Evolutionary conservation across 257 asterid species (phyloP).

Genomic region (Scutellaria galericulata): DNA sequence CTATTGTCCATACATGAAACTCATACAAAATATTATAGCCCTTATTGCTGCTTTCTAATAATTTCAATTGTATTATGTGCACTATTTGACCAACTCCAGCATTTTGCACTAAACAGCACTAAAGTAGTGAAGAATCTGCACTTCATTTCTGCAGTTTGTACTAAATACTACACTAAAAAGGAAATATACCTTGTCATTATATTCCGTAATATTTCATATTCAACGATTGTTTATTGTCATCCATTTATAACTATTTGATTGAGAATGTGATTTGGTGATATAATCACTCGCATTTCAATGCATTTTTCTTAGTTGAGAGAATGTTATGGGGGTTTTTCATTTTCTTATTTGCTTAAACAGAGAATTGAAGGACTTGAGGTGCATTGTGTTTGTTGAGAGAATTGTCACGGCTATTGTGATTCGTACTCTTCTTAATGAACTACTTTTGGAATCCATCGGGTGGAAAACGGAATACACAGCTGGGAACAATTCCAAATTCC

Average conservation of each 20-base stretch:
- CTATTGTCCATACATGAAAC: background rate
- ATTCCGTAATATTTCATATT: too few species aligned
- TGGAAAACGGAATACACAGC: conserved; percentile 80
- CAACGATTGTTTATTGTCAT: background rate
- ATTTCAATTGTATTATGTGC: background rate
- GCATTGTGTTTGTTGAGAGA: conserved; percentile 86
- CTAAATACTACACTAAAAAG: too few species aligned
- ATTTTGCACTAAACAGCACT: too few species aligned
- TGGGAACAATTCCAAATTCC: conserved; percentile 52
- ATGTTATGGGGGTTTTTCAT: background rate
- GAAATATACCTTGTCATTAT: too few species aligned
- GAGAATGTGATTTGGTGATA: background rate
- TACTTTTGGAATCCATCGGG: conserved; percentile 56
- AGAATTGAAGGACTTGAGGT: conserved; percentile 70
- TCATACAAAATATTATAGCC: background rate
- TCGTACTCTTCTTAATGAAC: conserved; percentile 60
- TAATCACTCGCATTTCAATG: background rate
- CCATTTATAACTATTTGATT: background rate
- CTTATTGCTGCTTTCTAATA: background rate
- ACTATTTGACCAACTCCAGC: background rate
- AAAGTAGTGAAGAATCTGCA: too few species aligned
- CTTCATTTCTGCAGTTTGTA: too few species aligned
- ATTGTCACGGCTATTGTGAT: conserved; percentile 75
- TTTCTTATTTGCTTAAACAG: conserved; percentile 42
- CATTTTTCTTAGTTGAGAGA: background rate